Evolutionary conservation across 2,329 filamentous ascomycete genomes (phyloP).

Genomic region (Cercospora janseana): DNA sequence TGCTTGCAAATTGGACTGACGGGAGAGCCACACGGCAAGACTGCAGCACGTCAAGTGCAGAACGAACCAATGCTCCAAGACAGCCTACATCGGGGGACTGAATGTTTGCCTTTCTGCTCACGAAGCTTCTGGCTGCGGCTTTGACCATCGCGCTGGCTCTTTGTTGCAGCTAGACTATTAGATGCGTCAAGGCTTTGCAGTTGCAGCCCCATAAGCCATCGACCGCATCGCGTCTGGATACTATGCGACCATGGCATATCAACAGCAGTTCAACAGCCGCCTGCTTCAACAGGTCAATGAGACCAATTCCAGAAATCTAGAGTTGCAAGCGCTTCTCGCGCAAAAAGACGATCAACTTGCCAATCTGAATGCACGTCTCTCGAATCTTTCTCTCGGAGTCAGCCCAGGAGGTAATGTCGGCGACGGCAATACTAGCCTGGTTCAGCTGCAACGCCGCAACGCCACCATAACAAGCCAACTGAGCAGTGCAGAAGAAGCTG

Average conservation of each 20-base stretch:
- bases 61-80: too few relatives aligned
- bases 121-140: too few relatives aligned
- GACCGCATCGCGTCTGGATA: too few relatives aligned
- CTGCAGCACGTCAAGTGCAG: too few relatives aligned
- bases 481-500: slow-evolving; percentile 12
- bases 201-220: too few relatives aligned
- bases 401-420: neutral
- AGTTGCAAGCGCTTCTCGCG: slow-evolving; percentile 23
- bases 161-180: too few relatives aligned
- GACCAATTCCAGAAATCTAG: slow-evolving; percentile 19
- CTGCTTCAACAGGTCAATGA: slow-evolving; percentile 24
- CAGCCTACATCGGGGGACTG: too few relatives aligned
- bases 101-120: too few relatives aligned
- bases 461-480: slow-evolving; percentile 14
- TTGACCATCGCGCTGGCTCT: too few relatives aligned
- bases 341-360: slow-evolving; percentile 26
- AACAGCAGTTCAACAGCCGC: slow-evolving; percentile 21
- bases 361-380: slow-evolving; percentile 14
- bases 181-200: too few relatives aligned
- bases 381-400: slow-evolving; percentile 6
- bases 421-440: neutral
- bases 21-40: too few relatives aligned
- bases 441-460: slow-evolving; percentile 11
- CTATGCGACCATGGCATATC: slow-evolving; percentile 26
- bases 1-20: too few relatives aligned